A percentile compares a stretch with the other conserved stretches of the same genome.
phyloP scores from a whole-genome alignment of 345 rosid species.

The Xanthoceras sorbifolium region DNA sequence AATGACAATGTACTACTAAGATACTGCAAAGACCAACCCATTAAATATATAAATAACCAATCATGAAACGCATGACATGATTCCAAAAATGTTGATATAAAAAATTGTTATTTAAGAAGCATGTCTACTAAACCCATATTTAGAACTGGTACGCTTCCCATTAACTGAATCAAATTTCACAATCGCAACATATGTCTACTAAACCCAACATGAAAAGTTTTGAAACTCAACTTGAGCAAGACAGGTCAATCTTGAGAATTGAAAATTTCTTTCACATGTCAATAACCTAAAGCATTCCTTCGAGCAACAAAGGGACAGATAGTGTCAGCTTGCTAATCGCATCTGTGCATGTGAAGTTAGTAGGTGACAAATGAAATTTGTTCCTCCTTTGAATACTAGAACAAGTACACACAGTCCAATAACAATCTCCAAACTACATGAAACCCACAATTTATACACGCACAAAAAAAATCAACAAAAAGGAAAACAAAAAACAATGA shows the following conservation, averaged over 20 bases:
- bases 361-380: not conserved
- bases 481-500: not conserved
- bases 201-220: not conserved
- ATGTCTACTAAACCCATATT: not conserved
- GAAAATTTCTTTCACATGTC: not conserved
- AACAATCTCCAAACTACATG: not conserved
- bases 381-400: not conserved
- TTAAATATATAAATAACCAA: not conserved
- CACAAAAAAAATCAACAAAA: not conserved
- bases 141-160: not conserved
- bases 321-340: not conserved
- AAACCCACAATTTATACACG: not conserved
- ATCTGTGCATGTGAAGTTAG: not conserved
- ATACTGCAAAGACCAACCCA: not conserved
- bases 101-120: not conserved
- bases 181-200: not conserved
- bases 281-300: not conserved
- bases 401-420: not conserved
- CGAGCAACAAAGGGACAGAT: too few species aligned
- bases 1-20: not conserved
- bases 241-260: not conserved
- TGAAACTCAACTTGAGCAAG: constrained; percentile 4
- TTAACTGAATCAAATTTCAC: not conserved
- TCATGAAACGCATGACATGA: not conserved
- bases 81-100: not conserved